Percentiles rank a stretch among this genome's conserved stretches.
Evolutionary conservation across 768 basidiomycete genomes (phyloP).

Genomic region (Calocybe cyanea): DNA sequence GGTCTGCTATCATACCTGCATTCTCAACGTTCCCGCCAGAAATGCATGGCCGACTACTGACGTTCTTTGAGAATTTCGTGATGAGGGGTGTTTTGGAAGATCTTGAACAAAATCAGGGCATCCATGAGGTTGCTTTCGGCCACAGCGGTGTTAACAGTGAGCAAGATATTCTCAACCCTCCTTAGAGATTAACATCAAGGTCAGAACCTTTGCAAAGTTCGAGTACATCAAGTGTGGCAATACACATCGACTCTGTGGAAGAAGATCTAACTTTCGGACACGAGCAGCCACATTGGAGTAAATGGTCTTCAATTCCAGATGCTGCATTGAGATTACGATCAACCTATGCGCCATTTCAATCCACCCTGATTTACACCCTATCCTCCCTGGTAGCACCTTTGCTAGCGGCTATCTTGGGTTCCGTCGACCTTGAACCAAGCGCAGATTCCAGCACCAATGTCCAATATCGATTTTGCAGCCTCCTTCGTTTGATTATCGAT

Average conservation of each 20-base stretch:
- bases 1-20: constrained; percentile 69
- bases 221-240: constrained; percentile 46
- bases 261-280: constrained; percentile 19
- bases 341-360: constrained; percentile 55
- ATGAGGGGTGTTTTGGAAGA: constrained; percentile 51
- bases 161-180: not conserved
- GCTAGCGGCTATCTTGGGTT: constrained; percentile 58
- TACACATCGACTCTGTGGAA: constrained; percentile 54
- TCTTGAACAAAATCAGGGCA: constrained; percentile 34
- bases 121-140: constrained; percentile 7
- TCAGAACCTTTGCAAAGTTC: constrained; percentile 14
- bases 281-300: constrained; percentile 19
- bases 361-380: constrained; percentile 51
- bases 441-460: constrained; percentile 30
- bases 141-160: constrained; percentile 11
- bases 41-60: constrained; percentile 61
- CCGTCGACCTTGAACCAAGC: constrained; percentile 36
- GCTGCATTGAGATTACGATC: constrained; percentile 35
- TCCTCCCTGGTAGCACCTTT: constrained; percentile 62
- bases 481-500: constrained; percentile 50
- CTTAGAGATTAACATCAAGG: not conserved
- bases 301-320: constrained; percentile 22
- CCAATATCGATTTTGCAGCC: constrained; percentile 45
- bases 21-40: constrained; percentile 62
- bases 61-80: constrained; percentile 64